Conservation (phyloP, 257 asterid species). For the Plantago major region DNA sequence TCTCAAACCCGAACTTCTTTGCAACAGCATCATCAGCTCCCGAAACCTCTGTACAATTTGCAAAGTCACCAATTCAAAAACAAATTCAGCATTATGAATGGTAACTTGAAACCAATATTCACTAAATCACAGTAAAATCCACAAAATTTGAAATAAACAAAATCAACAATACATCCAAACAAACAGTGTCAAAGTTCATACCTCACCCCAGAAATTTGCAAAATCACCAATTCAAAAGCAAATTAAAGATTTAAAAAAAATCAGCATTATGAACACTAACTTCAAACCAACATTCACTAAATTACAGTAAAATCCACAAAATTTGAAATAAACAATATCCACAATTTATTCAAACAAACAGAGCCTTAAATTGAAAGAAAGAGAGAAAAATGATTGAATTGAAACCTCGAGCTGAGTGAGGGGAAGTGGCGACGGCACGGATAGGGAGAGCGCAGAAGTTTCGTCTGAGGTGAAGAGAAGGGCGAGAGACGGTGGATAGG, state of each 20-base stretch:
- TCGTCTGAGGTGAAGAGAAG: conserved; percentile 37
- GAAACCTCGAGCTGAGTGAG: conserved; percentile 43
- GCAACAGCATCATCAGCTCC: conserved; percentile 81
- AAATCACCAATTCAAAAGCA: background rate
- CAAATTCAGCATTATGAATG: background rate
- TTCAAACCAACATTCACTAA: too few relatives aligned
- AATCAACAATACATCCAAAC: too few relatives aligned
- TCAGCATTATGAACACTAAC: too few relatives aligned
- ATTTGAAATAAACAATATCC: background rate
- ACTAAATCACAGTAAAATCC: too few relatives aligned
- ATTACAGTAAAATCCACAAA: background rate
- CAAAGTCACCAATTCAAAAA: background rate
- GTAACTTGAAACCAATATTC: too few relatives aligned
- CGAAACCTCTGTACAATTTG: conserved; percentile 31
- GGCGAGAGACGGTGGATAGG: conserved; percentile 33
- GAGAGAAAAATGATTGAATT: background rate
- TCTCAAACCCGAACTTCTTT: conserved; percentile 85
- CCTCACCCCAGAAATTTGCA: too few relatives aligned
- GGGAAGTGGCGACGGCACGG: conserved; percentile 66
- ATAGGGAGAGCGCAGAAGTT: conserved; percentile 48
- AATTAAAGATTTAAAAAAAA: too few relatives aligned
- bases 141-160: background rate
- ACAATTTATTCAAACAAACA: too few relatives aligned
- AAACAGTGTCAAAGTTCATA: too few relatives aligned
- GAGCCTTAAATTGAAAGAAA: too few relatives aligned